Conservation (phyloP, 1,284 basidiomycete genomes). For the Cutaneotrichosporon daszewskae region DNA sequence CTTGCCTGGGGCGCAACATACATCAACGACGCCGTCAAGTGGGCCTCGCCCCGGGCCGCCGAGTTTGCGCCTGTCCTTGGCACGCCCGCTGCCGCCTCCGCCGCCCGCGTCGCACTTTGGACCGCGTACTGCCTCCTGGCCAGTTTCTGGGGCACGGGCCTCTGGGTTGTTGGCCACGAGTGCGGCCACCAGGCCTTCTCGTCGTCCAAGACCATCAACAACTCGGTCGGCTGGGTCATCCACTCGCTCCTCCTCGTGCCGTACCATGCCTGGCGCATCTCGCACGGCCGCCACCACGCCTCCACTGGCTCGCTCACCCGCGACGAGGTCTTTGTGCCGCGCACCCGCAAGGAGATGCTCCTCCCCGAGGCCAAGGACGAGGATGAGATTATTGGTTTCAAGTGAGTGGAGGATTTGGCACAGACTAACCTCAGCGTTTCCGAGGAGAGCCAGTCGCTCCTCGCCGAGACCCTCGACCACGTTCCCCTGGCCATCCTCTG, state of each 20-base stretch:
- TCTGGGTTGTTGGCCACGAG: constrained; percentile 82
- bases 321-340: constrained; percentile 94
- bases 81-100: constrained; percentile 56
- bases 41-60: constrained; percentile 1
- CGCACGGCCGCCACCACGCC: constrained; percentile 94
- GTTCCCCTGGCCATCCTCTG: constrained; percentile 70
- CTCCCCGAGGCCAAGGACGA: constrained; percentile 64
- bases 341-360: constrained; percentile 69
- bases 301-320: constrained; percentile 89
- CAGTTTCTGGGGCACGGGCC: constrained; percentile 83
- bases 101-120: constrained; percentile 65
- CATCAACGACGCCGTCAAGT: constrained; percentile 55
- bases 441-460: constrained; percentile 65
- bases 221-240: constrained; percentile 86
- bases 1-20: constrained; percentile 66
- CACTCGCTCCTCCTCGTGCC: constrained; percentile 93
- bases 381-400: constrained; percentile 55
- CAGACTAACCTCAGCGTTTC: constrained; percentile 49
- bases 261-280: constrained; percentile 97
- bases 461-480: constrained; percentile 85
- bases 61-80: constrained; percentile 1
- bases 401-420: constrained; percentile 4
- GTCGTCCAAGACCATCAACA: constrained; percentile 86
- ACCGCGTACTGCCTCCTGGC: constrained; percentile 67
- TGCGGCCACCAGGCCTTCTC: constrained; percentile 96